phyloP scores from a whole-genome alignment of 768 basidiomycete species.

The Suillus variegatus region DNA sequence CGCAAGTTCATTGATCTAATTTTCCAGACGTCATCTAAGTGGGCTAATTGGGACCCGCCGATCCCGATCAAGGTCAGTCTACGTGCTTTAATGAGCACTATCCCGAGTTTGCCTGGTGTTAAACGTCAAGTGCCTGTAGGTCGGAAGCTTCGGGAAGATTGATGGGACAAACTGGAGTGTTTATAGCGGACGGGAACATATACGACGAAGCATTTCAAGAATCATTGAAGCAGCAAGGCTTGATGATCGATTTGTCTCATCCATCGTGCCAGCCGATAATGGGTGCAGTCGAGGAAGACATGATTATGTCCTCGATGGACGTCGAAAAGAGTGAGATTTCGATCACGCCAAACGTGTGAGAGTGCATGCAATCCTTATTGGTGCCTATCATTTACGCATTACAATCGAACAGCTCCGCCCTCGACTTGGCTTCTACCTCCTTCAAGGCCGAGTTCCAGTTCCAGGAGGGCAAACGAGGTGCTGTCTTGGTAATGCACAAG shows the following conservation, averaged over 20 bases:
- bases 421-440: slow-evolving; percentile 29
- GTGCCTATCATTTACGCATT: neutral
- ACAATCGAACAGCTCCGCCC: slow-evolving; percentile 13
- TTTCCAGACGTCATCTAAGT: slow-evolving; percentile 30
- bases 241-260: slow-evolving; percentile 1
- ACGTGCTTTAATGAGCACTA: neutral
- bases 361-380: neutral
- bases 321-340: slow-evolving; percentile 14
- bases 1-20: slow-evolving; percentile 39
- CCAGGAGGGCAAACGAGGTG: slow-evolving; percentile 29
- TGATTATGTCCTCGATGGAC: slow-evolving; percentile 27
- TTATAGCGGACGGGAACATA: slow-evolving; percentile 33
- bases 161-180: slow-evolving; percentile 28
- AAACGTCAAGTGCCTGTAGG: slow-evolving; percentile 19
- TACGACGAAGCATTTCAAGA: slow-evolving; percentile 25
- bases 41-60: slow-evolving; percentile 41
- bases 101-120: neutral
- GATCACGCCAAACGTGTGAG: slow-evolving; percentile 23
- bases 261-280: slow-evolving; percentile 16
- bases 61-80: slow-evolving; percentile 30
- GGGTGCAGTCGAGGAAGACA: slow-evolving; percentile 19
- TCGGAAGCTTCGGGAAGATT: slow-evolving; percentile 35
- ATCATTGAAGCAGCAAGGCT: slow-evolving; percentile 19
- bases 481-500: slow-evolving; percentile 34
- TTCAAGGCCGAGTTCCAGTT: slow-evolving; percentile 38